Percentiles rank a stretch among this genome's conserved stretches.
Conservation (phyloP, 768 basidiomycete genomes). For the Amanita inopinata region DNA sequence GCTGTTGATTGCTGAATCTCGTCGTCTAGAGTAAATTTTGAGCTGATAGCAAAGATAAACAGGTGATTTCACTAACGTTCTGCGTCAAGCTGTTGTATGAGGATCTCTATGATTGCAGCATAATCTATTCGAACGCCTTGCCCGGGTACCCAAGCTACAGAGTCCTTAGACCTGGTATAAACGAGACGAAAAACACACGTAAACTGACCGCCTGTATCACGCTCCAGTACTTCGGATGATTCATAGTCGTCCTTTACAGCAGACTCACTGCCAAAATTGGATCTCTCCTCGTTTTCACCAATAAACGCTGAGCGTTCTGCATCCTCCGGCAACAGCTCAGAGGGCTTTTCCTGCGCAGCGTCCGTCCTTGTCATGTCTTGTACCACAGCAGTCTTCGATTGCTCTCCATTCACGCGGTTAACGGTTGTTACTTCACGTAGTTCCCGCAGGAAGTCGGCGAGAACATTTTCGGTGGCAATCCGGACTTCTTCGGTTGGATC, state of each 20-base stretch:
- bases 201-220: slow-evolving; percentile 54
- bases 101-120: slow-evolving; percentile 84
- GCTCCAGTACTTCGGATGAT: slow-evolving; percentile 39
- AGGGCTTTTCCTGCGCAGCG: slow-evolving; percentile 37
- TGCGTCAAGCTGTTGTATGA: slow-evolving; percentile 76
- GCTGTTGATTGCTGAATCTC: slow-evolving; percentile 93
- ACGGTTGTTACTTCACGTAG: slow-evolving; percentile 79
- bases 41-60: slow-evolving; percentile 6
- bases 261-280: slow-evolving; percentile 30
- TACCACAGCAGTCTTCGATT: slow-evolving; percentile 32
- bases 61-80: slow-evolving; percentile 50
- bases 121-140: slow-evolving; percentile 92
- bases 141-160: slow-evolving; percentile 79
- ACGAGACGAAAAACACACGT: neutral
- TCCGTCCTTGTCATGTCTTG: slow-evolving; percentile 35
- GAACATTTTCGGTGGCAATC: slow-evolving; percentile 79
- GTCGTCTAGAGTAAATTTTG: slow-evolving; percentile 47
- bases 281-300: slow-evolving; percentile 37
- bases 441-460: slow-evolving; percentile 86
- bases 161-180: slow-evolving; percentile 10
- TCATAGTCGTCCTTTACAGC: slow-evolving; percentile 31
- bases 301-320: slow-evolving; percentile 51
- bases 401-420: slow-evolving; percentile 53
- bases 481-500: slow-evolving; percentile 93
- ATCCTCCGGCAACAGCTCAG: slow-evolving; percentile 39